Evolutionary conservation across 768 basidiomycete species (phyloP), one percentile per base, ranked within the genome.

Genomic region (Pleurotus platypus): DNA sequence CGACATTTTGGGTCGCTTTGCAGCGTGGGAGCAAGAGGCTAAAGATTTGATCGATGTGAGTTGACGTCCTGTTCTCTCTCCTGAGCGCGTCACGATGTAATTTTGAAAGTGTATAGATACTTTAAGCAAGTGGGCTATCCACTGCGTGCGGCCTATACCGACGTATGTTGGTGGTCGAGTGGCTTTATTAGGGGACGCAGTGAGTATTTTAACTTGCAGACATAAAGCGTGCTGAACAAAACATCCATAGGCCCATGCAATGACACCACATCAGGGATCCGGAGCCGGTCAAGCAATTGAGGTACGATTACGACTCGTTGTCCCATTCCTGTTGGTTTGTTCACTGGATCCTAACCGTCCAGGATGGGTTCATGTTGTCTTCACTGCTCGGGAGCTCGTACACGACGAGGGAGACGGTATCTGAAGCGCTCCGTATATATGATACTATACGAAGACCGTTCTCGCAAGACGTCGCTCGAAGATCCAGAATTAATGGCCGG

Each of bases 41-140:
- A 78, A 80, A 61, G 73, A 75, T 1, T 64, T 90, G 0, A 62
- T 89, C 15, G 70, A 81, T 69, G 87, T 85, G 53, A 59, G 72
- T 67, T 5, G 46, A 13, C 47, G 42, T 47, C 38, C 13, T 3
- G 30, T 9, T 35, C 8, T 16, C 43, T 24, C 45, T 46, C 18
- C 22, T 46, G 5, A 24, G 46, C 26, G 45, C 53, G 48, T 51
- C 15, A 50, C 61, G 20, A 39, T 60, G 9, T 47, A 61, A 59
- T 45, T 60, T 47, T 30, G 30, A 22, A 50, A 87, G 86, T 82
- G 82, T 60, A 72, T 81, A 18, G 78, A 81, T 3, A 74, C 70
- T 46, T 75, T 81, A 1, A 68, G 76, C 20, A 70, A 81, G 38
- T 90, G 89, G 89, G 85, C 84, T 0, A 78, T 90, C 27, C 83